Evolutionary conservation across 176 grass and related monocot species (phyloP).

Genomic region (Carex cristatella): DNA sequence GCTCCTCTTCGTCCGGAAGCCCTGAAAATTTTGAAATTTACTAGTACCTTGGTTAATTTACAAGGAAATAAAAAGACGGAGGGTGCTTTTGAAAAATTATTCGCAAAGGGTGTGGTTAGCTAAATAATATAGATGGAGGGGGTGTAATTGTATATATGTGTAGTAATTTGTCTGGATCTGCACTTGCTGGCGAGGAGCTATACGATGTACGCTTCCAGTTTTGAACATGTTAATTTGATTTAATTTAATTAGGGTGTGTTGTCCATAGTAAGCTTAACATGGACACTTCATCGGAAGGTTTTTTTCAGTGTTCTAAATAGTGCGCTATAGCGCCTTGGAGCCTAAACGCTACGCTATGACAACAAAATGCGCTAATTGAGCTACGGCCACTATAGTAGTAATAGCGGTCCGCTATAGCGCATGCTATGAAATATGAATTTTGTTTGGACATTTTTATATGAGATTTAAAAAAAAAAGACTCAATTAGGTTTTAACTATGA

Average conservation of each 20-base stretch:
- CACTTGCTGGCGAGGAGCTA: not conserved
- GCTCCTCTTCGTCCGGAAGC: not conserved
- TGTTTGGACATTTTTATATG: too few species aligned
- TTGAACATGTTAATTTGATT: not conserved
- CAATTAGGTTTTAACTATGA: too few species aligned
- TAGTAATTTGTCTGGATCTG: not conserved
- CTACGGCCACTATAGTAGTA: too few species aligned
- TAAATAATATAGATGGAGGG: not conserved
- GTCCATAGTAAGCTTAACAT: too few species aligned
- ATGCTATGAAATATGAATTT: too few species aligned
- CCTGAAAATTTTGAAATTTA: not conserved
- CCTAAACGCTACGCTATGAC: too few species aligned
- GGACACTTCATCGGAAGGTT: too few species aligned
- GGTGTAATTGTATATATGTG: not conserved
- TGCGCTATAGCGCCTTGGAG: too few species aligned
- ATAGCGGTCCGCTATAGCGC: too few species aligned
- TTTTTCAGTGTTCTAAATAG: too few species aligned
- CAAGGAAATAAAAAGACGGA: not conserved
- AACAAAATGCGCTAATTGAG: too few species aligned
- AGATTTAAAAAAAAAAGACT: too few species aligned
- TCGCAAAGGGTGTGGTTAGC: not conserved
- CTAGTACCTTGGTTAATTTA: not conserved
- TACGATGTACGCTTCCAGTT: not conserved
- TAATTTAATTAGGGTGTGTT: not conserved
- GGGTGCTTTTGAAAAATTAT: not conserved